These are phyloP conservation scores for Daldinia sp. DNA, from an alignment of 2,329 filamentous ascomycete genomes.

Conservation along the genomic window DNA sequence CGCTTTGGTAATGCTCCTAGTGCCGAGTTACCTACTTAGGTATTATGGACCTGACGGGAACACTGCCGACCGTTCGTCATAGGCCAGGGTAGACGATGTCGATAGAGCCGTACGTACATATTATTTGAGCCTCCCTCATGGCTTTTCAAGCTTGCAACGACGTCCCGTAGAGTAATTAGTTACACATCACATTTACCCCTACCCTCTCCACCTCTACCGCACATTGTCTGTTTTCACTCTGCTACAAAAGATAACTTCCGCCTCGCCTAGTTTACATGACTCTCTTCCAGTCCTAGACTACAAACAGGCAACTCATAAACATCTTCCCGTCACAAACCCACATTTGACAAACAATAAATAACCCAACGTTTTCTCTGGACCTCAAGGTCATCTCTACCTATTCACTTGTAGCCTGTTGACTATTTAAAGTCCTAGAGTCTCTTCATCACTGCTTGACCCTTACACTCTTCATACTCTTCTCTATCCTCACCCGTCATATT, in stretches of 20 bases:
- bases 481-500: slow-evolving; percentile 3
- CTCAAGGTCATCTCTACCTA: slow-evolving; percentile 31
- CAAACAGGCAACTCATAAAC: slow-evolving; percentile 43
- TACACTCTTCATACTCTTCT: background rate
- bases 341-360: slow-evolving; percentile 46
- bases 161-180: slow-evolving; percentile 36
- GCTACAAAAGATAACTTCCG: slow-evolving; percentile 29
- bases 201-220: slow-evolving; percentile 7
- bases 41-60: slow-evolving; percentile 38
- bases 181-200: slow-evolving; percentile 41
- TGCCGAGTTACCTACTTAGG: slow-evolving; percentile 33
- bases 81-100: slow-evolving; percentile 28
- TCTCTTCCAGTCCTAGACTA: slow-evolving; percentile 39
- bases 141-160: slow-evolving; percentile 27
- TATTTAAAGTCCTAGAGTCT: slow-evolving; percentile 42
- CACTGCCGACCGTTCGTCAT: slow-evolving; percentile 36
- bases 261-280: slow-evolving; percentile 32
- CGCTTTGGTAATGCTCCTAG: slow-evolving; percentile 27
- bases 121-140: slow-evolving; percentile 41
- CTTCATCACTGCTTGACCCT: slow-evolving; percentile 29
- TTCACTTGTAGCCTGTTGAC: slow-evolving; percentile 22
- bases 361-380: slow-evolving; percentile 28
- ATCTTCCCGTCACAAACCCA: slow-evolving; percentile 38
- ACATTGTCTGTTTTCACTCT: slow-evolving; percentile 28
- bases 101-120: slow-evolving; percentile 30